Evolutionary conservation across 768 basidiomycete genomes (phyloP).

Genomic region (Boletus eberwhitei): DNA sequence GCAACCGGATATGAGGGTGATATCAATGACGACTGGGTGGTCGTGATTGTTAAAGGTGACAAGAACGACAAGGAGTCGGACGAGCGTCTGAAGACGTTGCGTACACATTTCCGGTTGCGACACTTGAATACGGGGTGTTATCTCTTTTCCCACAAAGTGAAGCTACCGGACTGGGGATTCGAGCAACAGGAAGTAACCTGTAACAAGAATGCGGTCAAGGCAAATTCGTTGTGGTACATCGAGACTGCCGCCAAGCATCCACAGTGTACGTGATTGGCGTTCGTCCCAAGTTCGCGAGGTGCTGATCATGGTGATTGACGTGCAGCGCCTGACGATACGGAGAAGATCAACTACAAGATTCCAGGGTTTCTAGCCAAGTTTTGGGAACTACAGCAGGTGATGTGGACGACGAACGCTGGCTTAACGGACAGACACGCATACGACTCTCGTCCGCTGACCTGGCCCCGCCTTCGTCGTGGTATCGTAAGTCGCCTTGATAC

Average conservation of each 20-base stretch:
- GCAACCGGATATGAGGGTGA: slow-evolving; percentile 83
- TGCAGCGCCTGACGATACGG: slow-evolving; percentile 66
- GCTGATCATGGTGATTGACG: not conserved
- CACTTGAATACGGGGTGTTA: slow-evolving; percentile 92
- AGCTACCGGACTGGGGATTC: slow-evolving; percentile 95
- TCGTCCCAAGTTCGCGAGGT: not conserved
- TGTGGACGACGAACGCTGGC: slow-evolving; percentile 97
- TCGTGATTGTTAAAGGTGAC: slow-evolving; percentile 77
- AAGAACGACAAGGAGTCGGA: slow-evolving; percentile 61
- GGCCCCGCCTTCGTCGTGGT: slow-evolving; percentile 90
- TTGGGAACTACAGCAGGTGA: slow-evolving; percentile 85
- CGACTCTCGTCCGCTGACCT: slow-evolving; percentile 88
- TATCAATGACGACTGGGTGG: slow-evolving; percentile 88
- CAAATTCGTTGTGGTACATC: slow-evolving; percentile 91
- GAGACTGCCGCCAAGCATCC: slow-evolving; percentile 77
- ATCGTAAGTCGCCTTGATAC: slow-evolving; percentile 60
- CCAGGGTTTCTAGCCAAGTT: slow-evolving; percentile 92
- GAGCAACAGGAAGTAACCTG: slow-evolving; percentile 99
- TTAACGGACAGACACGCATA: slow-evolving; percentile 92
- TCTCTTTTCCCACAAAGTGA: slow-evolving; percentile 96
- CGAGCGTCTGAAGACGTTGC: slow-evolving; percentile 72
- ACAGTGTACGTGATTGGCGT: slow-evolving; percentile 47
- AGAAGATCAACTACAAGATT: slow-evolving; percentile 85
- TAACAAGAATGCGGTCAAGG: slow-evolving; percentile 91
- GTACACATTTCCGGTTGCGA: slow-evolving; percentile 77